Conservation (phyloP, 208 protist species). For the Crithidia fasciculata region DNA sequence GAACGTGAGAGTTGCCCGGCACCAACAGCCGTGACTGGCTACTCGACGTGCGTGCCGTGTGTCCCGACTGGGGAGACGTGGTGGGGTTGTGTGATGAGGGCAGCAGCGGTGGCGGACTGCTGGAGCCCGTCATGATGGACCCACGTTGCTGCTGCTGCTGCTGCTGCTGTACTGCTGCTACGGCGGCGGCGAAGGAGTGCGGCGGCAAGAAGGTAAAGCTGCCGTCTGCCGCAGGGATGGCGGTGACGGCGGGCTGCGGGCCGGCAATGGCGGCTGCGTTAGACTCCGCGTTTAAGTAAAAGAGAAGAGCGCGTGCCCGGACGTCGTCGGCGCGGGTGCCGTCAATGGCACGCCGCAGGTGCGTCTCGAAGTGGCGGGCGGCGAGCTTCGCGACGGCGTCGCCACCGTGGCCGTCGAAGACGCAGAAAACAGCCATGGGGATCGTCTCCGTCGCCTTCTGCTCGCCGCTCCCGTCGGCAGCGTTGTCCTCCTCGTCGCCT, state of each 20-base stretch:
- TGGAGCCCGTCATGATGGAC: not conserved
- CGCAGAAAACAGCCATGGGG: constrained; percentile 77
- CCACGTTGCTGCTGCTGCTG: not conserved
- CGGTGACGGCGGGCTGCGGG: constrained; percentile 15
- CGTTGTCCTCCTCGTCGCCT: not conserved
- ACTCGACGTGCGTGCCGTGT: not conserved
- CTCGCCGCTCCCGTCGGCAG: not conserved
- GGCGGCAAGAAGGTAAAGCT: constrained; percentile 2
- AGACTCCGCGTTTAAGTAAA: constrained; percentile 57
- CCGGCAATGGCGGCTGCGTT: constrained; percentile 8
- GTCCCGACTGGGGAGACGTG: not conserved
- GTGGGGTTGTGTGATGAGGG: not conserved
- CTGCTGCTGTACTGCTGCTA: not conserved
- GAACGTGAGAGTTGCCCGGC: not conserved
- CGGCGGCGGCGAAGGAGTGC: not conserved
- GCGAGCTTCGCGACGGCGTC: constrained; percentile 78
- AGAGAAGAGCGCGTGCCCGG: constrained; percentile 57
- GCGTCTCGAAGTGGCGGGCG: constrained; percentile 61
- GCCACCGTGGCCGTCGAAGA: constrained; percentile 88
- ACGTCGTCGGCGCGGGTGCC: constrained; percentile 33
- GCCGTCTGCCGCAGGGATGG: constrained; percentile 13
- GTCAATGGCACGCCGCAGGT: constrained; percentile 62
- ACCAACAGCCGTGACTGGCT: constrained; percentile 4
- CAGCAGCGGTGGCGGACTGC: not conserved
- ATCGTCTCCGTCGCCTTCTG: constrained; percentile 37